Conservation (phyloP, 495 filamentous ascomycete species). For the Talaromyces thailandensis region DNA sequence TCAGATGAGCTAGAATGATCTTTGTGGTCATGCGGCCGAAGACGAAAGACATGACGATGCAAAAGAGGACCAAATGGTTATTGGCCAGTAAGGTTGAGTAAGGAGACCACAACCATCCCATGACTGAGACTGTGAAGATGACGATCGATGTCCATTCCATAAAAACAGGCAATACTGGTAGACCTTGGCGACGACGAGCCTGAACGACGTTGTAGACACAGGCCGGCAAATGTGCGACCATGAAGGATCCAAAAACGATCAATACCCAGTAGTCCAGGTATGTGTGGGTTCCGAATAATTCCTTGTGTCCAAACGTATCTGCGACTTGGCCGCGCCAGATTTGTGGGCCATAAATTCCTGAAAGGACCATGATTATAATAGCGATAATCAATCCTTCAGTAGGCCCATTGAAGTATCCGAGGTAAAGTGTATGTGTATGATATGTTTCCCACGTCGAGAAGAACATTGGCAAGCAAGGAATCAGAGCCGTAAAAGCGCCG, state of each 20-base stretch:
- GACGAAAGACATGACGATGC: constrained; percentile 87
- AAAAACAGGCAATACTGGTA: constrained; percentile 78
- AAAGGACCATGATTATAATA: constrained; percentile 72
- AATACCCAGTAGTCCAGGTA: constrained; percentile 84
- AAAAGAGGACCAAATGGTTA: constrained; percentile 87
- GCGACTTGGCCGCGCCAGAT: constrained; percentile 75
- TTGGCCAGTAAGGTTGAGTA: constrained; percentile 68
- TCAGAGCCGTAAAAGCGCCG: constrained; percentile 83
- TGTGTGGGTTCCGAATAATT: constrained; percentile 54
- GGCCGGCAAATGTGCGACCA: constrained; percentile 71
- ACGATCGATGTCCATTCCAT: constrained; percentile 91
- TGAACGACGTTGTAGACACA: constrained; percentile 72
- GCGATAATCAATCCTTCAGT: constrained; percentile 93
- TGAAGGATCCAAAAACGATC: constrained; percentile 60
- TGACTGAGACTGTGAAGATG: constrained; percentile 62
- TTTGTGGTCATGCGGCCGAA: constrained; percentile 99
- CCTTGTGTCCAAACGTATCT: constrained; percentile 48
- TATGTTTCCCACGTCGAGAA: constrained; percentile 99
- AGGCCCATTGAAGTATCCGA: constrained; percentile 94
- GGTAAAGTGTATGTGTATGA: constrained; percentile 94
- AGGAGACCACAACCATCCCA: constrained; percentile 81
- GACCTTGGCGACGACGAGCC: constrained; percentile 59
- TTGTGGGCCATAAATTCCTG: constrained; percentile 77
- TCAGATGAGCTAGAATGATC: constrained; percentile 94
- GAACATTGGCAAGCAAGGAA: constrained; percentile 94